Conservation (phyloP, 1,139 yeast genomes). For the Eremothecium sinecaudum region DNA sequence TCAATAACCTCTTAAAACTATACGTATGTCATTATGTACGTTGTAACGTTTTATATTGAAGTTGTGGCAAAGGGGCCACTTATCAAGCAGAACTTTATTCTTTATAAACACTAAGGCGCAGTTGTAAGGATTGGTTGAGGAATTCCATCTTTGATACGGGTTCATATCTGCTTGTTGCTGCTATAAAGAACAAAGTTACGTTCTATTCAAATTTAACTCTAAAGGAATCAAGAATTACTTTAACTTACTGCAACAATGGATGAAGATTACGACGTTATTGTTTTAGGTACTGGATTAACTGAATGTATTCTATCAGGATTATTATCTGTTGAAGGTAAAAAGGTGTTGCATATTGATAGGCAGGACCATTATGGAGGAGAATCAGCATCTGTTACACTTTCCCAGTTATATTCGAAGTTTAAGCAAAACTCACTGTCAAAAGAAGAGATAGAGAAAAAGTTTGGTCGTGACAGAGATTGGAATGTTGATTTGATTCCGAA, state of each 20-base stretch:
- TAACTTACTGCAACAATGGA: too few relatives aligned
- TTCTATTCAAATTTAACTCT: too few relatives aligned
- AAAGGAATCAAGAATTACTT: too few relatives aligned
- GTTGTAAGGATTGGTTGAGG: too few relatives aligned
- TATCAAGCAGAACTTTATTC: too few relatives aligned
- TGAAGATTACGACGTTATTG: slow-evolving; percentile 90
- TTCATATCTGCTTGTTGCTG: too few relatives aligned
- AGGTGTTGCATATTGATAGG: slow-evolving; percentile 90
- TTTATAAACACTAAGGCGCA: not conserved
- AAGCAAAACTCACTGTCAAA: slow-evolving; percentile 69
- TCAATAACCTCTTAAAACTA: too few relatives aligned
- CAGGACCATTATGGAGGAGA: slow-evolving; percentile 93
- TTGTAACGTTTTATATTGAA: not conserved
- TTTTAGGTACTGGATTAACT: slow-evolving; percentile 79
- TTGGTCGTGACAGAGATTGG: slow-evolving; percentile 96
- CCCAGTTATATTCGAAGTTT: slow-evolving; percentile 57
- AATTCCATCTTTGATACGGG: too few relatives aligned
- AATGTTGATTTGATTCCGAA: slow-evolving; percentile 95
- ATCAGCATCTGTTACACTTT: slow-evolving; percentile 43
- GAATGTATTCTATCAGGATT: slow-evolving; percentile 94
- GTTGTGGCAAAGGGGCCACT: slow-evolving; percentile 3
- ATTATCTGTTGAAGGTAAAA: slow-evolving; percentile 91
- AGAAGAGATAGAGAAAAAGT: slow-evolving; percentile 34
- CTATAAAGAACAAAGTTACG: too few relatives aligned
- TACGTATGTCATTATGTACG: slow-evolving; percentile 3